Evolutionary conservation across 129 eudicot species (phyloP), one percentile per base, ranked within the genome.

Genomic region (Saposhnikovia divaricata): DNA sequence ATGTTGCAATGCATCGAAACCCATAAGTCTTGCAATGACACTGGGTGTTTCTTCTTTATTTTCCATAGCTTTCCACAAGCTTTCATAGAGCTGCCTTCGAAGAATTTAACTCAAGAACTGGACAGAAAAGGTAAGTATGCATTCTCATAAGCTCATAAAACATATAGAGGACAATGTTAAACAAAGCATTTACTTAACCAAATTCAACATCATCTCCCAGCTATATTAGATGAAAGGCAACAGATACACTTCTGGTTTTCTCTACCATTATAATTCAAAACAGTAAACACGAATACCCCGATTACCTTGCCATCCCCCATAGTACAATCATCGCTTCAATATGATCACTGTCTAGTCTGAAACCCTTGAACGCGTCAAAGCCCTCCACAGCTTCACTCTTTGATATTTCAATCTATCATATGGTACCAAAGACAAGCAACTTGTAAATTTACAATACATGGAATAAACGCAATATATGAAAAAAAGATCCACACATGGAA

Each of bases 11-110:
- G 86, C 86, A 79, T 88, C 84, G 81, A 93, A 44, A 76, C 96
- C 88, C 98, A 93, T 91, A 51, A 91, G 78, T 31, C 75, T 83
- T 11, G 92, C 97, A 75, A 93, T 81, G 28, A 93, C 91, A 88
- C 96, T 91, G 43, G 77, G 53, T 34, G 81, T 68, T 31, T 37
- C 79, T 61, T 69, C 87, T 18, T 71, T 75, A 74, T 79, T 74
- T 87, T 79, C 91, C 98, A 90, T 91, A 77, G 48, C 70, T 74
- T 78, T 43, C 50, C n/a, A 31, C 75, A 78, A 50, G 81, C 80
- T 72, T 18, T 77, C 84, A 84, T 76, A 74, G 57, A 37, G 71
- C 59, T 46, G 44, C 44, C 51, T 37, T 10, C 0, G 27, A 31
- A 65, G 10, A 27, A 12, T 55, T 76, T 11, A 79, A 31, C 66